Percentiles rank a stretch among this genome's conserved stretches.
Evolutionary conservation across 2,329 filamentous ascomycete species (phyloP).

Genomic region (Chrysoporthe cubensis): DNA sequence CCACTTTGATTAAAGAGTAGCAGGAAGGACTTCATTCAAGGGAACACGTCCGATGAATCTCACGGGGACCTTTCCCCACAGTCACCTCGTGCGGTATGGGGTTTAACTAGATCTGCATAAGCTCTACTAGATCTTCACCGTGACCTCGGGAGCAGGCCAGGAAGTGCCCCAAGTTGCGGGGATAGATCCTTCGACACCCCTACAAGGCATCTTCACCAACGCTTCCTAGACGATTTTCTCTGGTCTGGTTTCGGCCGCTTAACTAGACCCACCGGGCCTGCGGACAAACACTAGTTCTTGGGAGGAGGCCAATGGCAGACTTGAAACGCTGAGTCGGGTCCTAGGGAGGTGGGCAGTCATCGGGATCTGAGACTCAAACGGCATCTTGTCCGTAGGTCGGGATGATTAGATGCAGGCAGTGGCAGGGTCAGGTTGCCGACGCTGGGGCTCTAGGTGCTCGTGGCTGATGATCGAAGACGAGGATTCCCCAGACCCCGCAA

Average conservation of each 20-base stretch:
- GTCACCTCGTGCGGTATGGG: neutral
- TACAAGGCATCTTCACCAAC: too few relatives aligned
- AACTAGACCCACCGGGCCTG: neutral
- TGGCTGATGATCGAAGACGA: neutral
- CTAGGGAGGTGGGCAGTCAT: neutral
- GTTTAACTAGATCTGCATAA: neutral
- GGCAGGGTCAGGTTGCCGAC: neutral
- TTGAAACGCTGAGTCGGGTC: neutral
- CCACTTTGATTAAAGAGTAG: neutral
- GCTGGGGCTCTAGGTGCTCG: neutral
- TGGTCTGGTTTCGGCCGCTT: neutral
- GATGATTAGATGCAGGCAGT: neutral
- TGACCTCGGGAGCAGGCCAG: neutral
- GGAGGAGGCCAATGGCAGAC: neutral
- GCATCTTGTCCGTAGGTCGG: neutral
- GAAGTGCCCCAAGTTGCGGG: neutral
- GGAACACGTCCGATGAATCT: neutral
- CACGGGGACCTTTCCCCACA: neutral
- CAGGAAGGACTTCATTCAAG: neutral
- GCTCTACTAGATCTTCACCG: neutral
- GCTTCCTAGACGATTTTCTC: neutral
- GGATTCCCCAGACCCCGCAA: constrained; percentile 14
- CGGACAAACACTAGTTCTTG: neutral
- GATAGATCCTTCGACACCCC: neutral
- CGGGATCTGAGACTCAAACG: neutral